Conservation (phyloP, 78 protist species). For the Creolimax fragrantissima region DNA sequence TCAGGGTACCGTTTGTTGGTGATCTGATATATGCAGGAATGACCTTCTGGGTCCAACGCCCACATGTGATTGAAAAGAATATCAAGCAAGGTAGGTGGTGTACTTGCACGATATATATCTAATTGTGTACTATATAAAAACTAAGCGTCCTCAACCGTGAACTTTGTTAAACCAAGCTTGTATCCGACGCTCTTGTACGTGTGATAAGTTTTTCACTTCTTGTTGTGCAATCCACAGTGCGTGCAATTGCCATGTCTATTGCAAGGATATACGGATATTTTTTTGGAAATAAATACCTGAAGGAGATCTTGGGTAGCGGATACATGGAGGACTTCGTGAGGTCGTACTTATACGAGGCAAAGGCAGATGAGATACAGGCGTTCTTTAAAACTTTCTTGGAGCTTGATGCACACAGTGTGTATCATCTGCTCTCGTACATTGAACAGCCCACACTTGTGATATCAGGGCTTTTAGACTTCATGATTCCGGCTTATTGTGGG, state of each 20-base stretch:
- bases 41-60: neutral
- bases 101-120: no score
- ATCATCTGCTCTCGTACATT: neutral
- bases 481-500: neutral
- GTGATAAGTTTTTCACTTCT: no score
- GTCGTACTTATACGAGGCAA: neutral
- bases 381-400: neutral
- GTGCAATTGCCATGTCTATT: neutral
- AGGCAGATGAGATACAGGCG: neutral
- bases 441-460: neutral
- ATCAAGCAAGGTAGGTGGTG: neutral
- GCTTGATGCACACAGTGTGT: slow-evolving; percentile 1
- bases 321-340: neutral
- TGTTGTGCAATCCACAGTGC: no score
- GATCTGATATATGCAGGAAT: neutral
- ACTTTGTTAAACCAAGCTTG: no score
- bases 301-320: neutral
- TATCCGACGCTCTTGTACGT: no score
- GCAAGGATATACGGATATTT: neutral
- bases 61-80: neutral
- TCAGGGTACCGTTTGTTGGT: neutral
- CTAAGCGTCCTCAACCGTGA: no score
- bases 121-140: no score
- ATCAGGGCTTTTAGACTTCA: neutral
- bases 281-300: neutral